Evolutionary conservation across 371 early-diverging fungal genomes (phyloP), one percentile per base, ranked within the genome.

Genomic region (Chytridiales sp.): DNA sequence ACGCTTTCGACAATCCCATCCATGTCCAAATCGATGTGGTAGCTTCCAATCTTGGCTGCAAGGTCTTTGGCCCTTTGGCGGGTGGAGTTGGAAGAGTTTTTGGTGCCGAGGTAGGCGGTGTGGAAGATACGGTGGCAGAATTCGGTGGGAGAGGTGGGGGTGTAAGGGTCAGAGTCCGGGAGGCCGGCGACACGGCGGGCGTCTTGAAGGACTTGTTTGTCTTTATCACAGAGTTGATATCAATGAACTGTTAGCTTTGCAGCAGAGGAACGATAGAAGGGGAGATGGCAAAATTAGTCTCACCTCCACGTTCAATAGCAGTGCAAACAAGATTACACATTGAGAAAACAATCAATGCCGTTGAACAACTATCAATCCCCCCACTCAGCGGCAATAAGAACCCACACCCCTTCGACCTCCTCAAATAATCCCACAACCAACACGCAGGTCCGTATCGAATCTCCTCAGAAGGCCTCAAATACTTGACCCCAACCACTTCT

Each of bases 381-480:
- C 99, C 99, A 70, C 93, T 93, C 54, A 98, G 74, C 6, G 98
- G 97, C 56, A 98, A 76, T 60, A 98, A 96, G 80, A 85, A 97
- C 1, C 99, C 99, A 3, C 85, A 83, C 3, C 82, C 80, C 43
- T 88, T 87, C 42, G 95, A 92, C 26, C 97, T 81, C 17, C 98
- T 84, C 44, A 98, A 78, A 67, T 98, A 98, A 70, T 98, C 99
- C 99, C 99, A 98, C 19, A 97, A 79, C 98, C 98, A 98, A 78
- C 99, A 97, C 0, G 98, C 97, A 21, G 97, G 97, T 17, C 98
- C 98, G 36, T 71, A 83, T 78, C 83, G 80, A 62, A 94, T 94
- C 61, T 94, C 95, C 64, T 93, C 88, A 52, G 69, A 68, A 3
- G 78, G 76, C 0, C 27, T 38, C 41, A 38, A 38, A 38, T 4